Base-by-base conservation (phyloP, 1,284 basidiomycete species). In the Trichosporon sp. region DNA sequence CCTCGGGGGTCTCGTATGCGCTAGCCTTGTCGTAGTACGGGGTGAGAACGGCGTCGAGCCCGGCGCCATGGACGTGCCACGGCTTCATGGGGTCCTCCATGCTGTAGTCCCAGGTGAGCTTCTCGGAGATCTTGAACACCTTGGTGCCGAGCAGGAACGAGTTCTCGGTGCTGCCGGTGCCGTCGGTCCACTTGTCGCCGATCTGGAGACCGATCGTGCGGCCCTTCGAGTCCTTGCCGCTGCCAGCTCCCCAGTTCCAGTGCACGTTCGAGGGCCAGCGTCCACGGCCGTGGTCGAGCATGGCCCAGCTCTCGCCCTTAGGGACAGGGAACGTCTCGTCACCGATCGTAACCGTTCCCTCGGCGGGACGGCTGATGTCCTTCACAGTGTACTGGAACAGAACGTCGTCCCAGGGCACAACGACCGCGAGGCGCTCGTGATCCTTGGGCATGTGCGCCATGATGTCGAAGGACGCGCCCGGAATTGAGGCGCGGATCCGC, bases 331-430 rank as follows among this genome's bases (percentile, higher is more conserved):
- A 43, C 11, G 16, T 32, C 31, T 19, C 10, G 14, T 66, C 72
- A 2, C 48, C 68, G 4, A 73, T 14, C 11, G 51, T 59, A 4
- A 73, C 16, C 8, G 21, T 46, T 0, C 72, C 72, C 14, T 61
- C 54, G 4, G 72, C 70, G 21, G 70, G 72, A 12, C 70, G 70
- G 16, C 40, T 63, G 11, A 73, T 66, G 66, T 73, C 70, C 63
- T 73, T 73, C 56, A 73, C 70, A 0, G 72, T 73, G 63, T 73
- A 71, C 70, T 73, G 72, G 70, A 73, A 73, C 61, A 71, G 43
- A 0, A 40, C 40, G 16, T 71, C 68, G 31, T 63, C 56, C 72
- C 72, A 73, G 32, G 71, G 71, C n/a, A 73, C 70, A 12, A 70
- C 70, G 35, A 71, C 70, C n/a, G 70, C 72, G 4, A 73, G 40